Conservation (phyloP, 805 yeast genomes). For the Metschnikowia aberdeeniae region DNA sequence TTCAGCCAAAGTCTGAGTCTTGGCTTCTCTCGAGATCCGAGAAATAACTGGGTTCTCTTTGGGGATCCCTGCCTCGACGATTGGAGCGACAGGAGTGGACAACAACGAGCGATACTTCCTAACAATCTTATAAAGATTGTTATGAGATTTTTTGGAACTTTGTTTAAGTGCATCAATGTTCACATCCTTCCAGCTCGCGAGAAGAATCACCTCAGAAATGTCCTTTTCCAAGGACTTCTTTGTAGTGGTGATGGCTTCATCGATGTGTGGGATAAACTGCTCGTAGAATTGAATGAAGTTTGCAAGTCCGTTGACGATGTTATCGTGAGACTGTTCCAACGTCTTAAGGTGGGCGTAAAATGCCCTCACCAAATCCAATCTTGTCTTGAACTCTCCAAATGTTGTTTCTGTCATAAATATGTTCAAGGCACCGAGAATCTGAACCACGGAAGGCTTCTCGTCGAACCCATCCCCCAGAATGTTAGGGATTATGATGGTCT, state of each 20-base stretch:
- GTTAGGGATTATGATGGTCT: conserved; percentile 59
- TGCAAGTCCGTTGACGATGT: conserved; percentile 38
- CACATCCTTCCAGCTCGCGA: conserved; percentile 97
- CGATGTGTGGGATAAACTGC: conserved; percentile 57
- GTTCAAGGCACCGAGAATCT: conserved; percentile 56
- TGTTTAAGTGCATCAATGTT: conserved; percentile 91
- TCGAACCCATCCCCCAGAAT: conserved; percentile 20
- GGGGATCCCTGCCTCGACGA: conserved; percentile 59
- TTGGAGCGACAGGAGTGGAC: conserved; percentile 43
- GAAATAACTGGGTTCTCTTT: conserved; percentile 9
- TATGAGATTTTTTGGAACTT: conserved; percentile 88
- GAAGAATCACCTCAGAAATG: conserved; percentile 73
- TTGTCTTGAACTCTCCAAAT: conserved; percentile 63
- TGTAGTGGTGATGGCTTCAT: conserved; percentile 39
- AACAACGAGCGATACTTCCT: conserved; percentile 72
- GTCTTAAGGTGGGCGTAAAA: conserved; percentile 48
- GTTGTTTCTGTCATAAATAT: conserved; percentile 72
- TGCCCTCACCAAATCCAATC: conserved; percentile 61
- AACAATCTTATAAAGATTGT: conserved; percentile 74
- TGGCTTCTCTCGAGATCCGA: background rate
- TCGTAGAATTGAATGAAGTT: conserved; percentile 62
- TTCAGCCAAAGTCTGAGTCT: conserved; percentile 2
- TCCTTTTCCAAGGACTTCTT: conserved; percentile 68
- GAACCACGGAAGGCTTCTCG: conserved; percentile 17
- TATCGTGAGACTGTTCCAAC: conserved; percentile 22